Evolutionary conservation across 2,329 filamentous ascomycete species (phyloP), one percentile per base, ranked within the genome.

Genomic region (Clathrospora elynae): DNA sequence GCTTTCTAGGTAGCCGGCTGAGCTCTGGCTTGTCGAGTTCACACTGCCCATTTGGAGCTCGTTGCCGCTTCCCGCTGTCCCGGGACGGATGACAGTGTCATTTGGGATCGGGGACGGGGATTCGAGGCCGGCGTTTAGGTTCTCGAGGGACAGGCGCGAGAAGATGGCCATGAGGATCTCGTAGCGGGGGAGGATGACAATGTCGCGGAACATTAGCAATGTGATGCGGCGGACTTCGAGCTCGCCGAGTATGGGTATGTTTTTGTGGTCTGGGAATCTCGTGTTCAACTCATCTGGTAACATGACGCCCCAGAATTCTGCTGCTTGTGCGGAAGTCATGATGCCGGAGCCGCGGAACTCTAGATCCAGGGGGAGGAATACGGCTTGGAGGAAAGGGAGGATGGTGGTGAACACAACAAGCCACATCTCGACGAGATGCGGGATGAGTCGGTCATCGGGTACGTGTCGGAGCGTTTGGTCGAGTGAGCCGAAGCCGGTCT

Each of bases 351-450:
- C 93, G 38, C 89, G 86, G 66, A 99, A 95, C 66, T 99, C 93
- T 8, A 96, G 81, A 62, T 99, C 93, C 1, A 99, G 75, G 0
- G 91, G 93, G 2, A 99, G 75, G 64, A 99, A 96, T 1, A 96
- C 91, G 1, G 92, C 90, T 73, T 97, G 92, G 59, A 99, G 85
- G 64, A 96, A 97, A 0, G 93, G 93, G 4, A 97, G 73, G 24
- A 97, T 88, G 5, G 83, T 87, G 2, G 90, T 92, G 61, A 96
- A 96, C 0, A 93, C 91, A 32, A 93, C 85, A 46, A 95, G 82
- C 93, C 93, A 99, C 64, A 96, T 84, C 65, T 96, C 90, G 2
- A 96, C 92, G 1, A 99, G 77, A 42, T 90, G 84, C 0, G 90
- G 88, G 14, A 97, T 90, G n/a, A 97, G 80, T 22, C 86, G 82